Evolutionary conservation across 2,329 filamentous ascomycete species (phyloP).

Genomic region (Pezicula radicicola): DNA sequence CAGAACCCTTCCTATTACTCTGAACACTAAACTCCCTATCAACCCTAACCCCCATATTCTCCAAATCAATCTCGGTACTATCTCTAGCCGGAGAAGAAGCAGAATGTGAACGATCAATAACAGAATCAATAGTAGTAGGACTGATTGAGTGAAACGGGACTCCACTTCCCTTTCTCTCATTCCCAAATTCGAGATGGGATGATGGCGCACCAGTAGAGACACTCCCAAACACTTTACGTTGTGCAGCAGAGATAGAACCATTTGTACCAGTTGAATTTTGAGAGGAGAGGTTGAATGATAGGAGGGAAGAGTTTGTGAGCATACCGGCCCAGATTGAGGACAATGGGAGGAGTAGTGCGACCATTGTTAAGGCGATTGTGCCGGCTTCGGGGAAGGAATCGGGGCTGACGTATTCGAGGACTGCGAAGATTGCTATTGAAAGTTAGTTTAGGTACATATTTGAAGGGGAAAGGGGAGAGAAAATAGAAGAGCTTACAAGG

Average conservation of each 20-base stretch:
- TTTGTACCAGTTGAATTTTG: conserved; percentile 1
- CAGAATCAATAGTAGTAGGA: conserved; percentile 9
- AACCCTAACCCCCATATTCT: conserved; percentile 23
- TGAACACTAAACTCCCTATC: conserved; percentile 20
- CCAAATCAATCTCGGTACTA: conserved; percentile 24
- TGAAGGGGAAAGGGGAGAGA: conserved; percentile 2
- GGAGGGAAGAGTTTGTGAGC: conserved; percentile 14
- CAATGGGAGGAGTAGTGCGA: conserved; percentile 61
- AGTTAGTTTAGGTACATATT: conserved; percentile 8
- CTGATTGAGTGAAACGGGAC: conserved; percentile 3
- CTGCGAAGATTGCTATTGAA: conserved; percentile 54
- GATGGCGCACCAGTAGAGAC: conserved; percentile 4
- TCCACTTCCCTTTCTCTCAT: conserved; percentile 11
- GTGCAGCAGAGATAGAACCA: conserved; percentile 1
- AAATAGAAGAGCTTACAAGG: conserved; percentile 45
- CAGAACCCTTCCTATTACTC: not conserved
- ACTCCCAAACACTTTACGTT: conserved; percentile 7
- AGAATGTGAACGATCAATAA: conserved; percentile 2
- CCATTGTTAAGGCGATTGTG: conserved; percentile 52
- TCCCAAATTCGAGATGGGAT: conserved; percentile 1
- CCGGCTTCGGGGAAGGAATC: conserved; percentile 48
- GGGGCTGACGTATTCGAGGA: conserved; percentile 46
- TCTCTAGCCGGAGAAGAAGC: conserved; percentile 10
- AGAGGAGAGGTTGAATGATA: conserved; percentile 12
- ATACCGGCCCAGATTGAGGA: conserved; percentile 62